A percentile compares a stretch with the other conserved stretches of the same genome.
Conservation (phyloP, 768 basidiomycete species). For the Phanerochaete sordida region DNA sequence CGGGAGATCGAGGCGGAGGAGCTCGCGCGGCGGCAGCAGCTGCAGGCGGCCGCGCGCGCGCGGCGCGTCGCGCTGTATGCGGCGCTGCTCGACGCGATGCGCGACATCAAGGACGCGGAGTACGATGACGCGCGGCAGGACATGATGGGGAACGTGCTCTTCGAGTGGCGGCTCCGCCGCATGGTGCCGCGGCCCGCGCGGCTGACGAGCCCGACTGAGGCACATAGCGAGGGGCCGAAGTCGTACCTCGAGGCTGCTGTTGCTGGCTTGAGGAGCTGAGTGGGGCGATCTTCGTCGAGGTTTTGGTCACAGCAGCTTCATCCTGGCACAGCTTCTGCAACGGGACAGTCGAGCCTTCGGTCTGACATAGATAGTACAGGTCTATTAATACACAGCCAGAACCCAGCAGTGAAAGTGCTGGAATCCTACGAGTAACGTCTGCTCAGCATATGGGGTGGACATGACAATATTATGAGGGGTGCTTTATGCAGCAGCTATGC, state of each 20-base stretch:
- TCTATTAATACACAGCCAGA: too few relatives aligned
- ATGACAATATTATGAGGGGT: too few relatives aligned
- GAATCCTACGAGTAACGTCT: too few relatives aligned
- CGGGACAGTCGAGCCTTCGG: too few relatives aligned
- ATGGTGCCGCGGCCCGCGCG: background rate
- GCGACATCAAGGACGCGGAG: too few relatives aligned
- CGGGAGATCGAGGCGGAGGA: background rate
- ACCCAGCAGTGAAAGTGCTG: too few relatives aligned
- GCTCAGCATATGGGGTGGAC: too few relatives aligned
- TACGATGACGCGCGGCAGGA: background rate
- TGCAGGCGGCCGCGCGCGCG: background rate
- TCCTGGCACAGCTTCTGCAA: too few relatives aligned
- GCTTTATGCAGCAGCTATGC: constrained; percentile 7
- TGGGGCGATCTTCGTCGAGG: background rate
- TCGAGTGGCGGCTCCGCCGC: background rate
- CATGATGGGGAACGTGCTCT: background rate
- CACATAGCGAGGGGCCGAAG: background rate
- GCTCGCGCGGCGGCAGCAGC: background rate
- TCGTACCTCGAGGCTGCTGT: background rate
- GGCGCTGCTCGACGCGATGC: too few relatives aligned
- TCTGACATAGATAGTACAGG: too few relatives aligned
- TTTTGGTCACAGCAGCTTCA: too few relatives aligned
- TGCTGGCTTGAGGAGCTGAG: background rate
- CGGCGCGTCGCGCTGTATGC: background rate
- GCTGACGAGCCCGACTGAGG: background rate